Base-by-base conservation (phyloP, 345 rosid genomes). In the Ceriops tagal region DNA sequence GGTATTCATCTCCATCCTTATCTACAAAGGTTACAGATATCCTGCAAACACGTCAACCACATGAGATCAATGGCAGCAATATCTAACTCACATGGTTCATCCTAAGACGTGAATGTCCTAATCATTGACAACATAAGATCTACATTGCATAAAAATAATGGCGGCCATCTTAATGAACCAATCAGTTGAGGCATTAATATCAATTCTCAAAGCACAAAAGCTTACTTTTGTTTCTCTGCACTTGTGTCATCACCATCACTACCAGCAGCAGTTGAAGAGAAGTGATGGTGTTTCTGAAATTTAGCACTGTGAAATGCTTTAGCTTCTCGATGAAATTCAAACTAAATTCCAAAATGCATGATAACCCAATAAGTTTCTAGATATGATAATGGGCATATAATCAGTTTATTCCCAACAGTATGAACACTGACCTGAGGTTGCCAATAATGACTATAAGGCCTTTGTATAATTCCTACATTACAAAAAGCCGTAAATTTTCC, bases 11-110 rank as follows among this genome's bases (percentile, higher is more conserved):
- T 62, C 97, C 97, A 75, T 92, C 91, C 82, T 92, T 95, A 68
- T 88, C 96, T 62, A 95, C 86, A 79, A 95, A 89, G 27, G 85
- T 89, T 62, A 95, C 93, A 30, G 85, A 83, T 75, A 95, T 95
- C 88, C 99, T 89, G 89, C 58, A 81, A 64, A 13, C 49, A 43
- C 5, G 13, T 13, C 49, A 43, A 15, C 49, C 8, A 1, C 47
- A 11, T 43, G 47, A 43, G 47, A 43, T 11, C 47, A 43, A 43
- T 10, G 47, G 47, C 18, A 43, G 18, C 3, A 11, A 43, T 43
- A 43, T 43, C 47, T 11, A 43, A 43, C 15, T 43, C 47, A 43
- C 5, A 15, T 0, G 5, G 18, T 13, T 43, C 19, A 43, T 43
- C 49, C 49, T 43, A 43, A 43, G 18, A 2, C 19, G 0, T 3